Evolutionary conservation across 169 alveolate genomes (phyloP).

Genomic region (Cryptosporidium felis): DNA sequence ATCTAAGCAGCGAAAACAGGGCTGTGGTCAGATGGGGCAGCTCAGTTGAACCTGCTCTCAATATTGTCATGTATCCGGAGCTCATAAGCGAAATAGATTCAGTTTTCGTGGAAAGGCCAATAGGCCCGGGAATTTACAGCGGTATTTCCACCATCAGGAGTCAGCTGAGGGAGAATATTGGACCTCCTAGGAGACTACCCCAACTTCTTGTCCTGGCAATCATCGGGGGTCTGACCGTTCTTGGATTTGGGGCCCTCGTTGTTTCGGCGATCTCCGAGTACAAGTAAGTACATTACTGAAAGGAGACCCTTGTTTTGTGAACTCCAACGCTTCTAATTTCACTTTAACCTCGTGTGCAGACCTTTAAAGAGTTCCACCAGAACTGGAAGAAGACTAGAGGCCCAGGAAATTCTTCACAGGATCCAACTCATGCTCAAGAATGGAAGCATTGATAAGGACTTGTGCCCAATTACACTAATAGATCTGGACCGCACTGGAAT

Average conservation of each 20-base stretch:
- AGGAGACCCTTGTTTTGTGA: neutral
- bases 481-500: conserved; percentile 59
- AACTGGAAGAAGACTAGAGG: conserved; percentile 49
- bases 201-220: conserved; percentile 40
- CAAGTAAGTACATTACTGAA: conserved; percentile 28
- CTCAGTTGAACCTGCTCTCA: conserved; percentile 62
- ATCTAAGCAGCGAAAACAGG: conserved; percentile 52
- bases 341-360: conserved; percentile 2
- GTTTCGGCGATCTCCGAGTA: conserved; percentile 60
- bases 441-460: conserved; percentile 59
- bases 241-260: conserved; percentile 69
- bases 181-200: conserved; percentile 70
- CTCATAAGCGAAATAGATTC: conserved; percentile 59
- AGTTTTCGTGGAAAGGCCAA: conserved; percentile 19
- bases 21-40: conserved; percentile 57
- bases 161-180: conserved; percentile 55
- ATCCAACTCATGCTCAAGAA: conserved; percentile 35
- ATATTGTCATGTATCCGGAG: conserved; percentile 67
- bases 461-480: conserved; percentile 52
- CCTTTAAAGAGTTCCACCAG: conserved; percentile 19
- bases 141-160: conserved; percentile 58
- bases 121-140: conserved; percentile 41
- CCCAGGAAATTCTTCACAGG: conserved; percentile 36
- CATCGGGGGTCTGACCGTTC: conserved; percentile 59
- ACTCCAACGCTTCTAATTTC: neutral